Base-by-base conservation (phyloP, 306 rosid species). In the Medicago ruthenica region DNA sequence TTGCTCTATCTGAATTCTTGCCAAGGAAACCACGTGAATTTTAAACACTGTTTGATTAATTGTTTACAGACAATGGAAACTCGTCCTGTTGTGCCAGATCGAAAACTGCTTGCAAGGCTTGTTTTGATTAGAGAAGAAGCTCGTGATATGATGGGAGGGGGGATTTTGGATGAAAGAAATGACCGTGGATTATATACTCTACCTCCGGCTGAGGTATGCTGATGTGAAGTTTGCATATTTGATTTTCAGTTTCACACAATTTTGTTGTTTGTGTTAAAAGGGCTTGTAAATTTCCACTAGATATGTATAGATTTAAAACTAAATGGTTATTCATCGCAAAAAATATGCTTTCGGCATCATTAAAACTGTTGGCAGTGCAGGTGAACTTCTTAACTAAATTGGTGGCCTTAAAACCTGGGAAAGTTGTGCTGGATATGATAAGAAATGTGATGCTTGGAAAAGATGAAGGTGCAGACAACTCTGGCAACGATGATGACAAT, bases 51-150 rank as follows among this genome's bases (percentile, higher is more conserved):
- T 58, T 12, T 70, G 65, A 77, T 27, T 36, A 63, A 77, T 73
- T 55, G 59, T 79, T 70, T 78, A 80, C 84, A 92, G 98, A 84
- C 98, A 24, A 92, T 92, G 98, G 98, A 95, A 86, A 90, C 89
- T 81, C 92, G 97, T 37, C 93, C 96, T 22, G 83, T 85, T 76
- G 90, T 95, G 65, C 96, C 97, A 1, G 97, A 95, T 80, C 87
- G 96, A 50, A 95, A 85, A 84, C 86, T 92, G 64, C 98, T 92
- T 62, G 97, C 98, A 62, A 90, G 97, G 81, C 98, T 95, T 81
- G 98, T 92, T 92, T 89, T 95, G 78, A 89, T 95, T 42, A 88
- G 98, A 84, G 98, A 95, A 88, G 97, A 95, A 88, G 91, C 98
- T 68, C 93, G 96, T 47, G 85, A 92, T 84, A 92, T 92, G 97